Evolutionary conservation across 768 basidiomycete genomes (phyloP), one percentile per base, ranked within the genome.

Genomic region (Russula sp.): DNA sequence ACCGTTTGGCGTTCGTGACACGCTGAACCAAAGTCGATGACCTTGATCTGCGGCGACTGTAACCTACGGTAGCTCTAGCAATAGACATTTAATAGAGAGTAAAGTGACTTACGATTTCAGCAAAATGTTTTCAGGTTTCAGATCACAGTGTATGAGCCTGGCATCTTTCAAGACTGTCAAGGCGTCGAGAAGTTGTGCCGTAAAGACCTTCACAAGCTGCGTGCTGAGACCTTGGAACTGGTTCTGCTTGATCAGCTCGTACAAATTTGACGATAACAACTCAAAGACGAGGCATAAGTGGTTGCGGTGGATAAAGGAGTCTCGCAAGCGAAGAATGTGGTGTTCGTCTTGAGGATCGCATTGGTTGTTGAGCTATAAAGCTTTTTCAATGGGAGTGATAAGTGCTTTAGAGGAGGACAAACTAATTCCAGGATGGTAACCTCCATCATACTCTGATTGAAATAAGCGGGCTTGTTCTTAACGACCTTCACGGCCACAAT

Each of bases 371-470:
- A 99, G 81, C 94, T 98, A 69, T 5, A 61, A 53, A 53, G 22
- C 8, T 7, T 53, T 46, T 18, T 49, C 25, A 39, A 65, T 39
- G 38, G 9, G 20, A 29, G 22, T 25, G 36, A 29, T 32, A 45
- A n/a, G 35, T 42, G 8, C 61, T 63, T 6, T 55, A 59, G 63
- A 57, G n/a, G n/a, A 58, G 46, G 7, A 81, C 90, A 64, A 58
- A 95, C 95, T 75, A 98, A 77, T 73, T 98, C 93, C 48, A 99
- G 79, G 64, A 99, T 98, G 1, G 94, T 97, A 32, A 98, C 96
- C 75, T 99, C 97, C 97, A 99, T 99, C 90, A 97, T 98, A 74
- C 90, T 93, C 76, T 99, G 97, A 71, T 98, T 98, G 75, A 97
- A 94, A 77, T 99, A 99, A 0, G 97, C 97, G 6, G 96, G 97